Conservation (phyloP, 1,284 basidiomycete genomes). For the Malassezia arunalokei region DNA sequence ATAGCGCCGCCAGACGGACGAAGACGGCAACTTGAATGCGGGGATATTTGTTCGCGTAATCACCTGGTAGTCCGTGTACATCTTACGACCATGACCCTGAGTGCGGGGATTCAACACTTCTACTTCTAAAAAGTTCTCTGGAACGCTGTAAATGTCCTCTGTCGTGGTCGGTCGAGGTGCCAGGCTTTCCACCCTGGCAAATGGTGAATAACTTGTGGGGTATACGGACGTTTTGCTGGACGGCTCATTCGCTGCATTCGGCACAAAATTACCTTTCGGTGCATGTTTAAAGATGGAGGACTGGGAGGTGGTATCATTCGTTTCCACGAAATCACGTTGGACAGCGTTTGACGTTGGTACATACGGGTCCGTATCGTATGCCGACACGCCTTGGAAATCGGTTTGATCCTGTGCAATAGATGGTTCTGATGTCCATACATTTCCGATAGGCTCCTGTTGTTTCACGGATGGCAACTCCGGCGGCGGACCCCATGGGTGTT, state of each 20-base stretch:
- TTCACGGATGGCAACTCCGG: not conserved
- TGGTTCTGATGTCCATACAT: no score
- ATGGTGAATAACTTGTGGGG: slow-evolving; percentile 36
- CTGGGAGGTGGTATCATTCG: not conserved
- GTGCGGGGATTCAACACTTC: slow-evolving; percentile 94
- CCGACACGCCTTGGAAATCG: no score
- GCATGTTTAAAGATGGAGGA: not conserved
- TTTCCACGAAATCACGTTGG: no score
- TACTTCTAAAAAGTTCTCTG: slow-evolving; percentile 92
- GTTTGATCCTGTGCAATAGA: no score
- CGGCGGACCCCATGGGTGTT: slow-evolving; percentile 14
- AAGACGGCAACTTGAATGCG: slow-evolving; percentile 91
- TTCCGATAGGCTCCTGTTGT: not conserved
- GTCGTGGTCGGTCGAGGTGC: slow-evolving; percentile 46
- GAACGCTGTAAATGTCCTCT: slow-evolving; percentile 84
- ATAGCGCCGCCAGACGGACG: slow-evolving; percentile 82
- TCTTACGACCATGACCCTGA: slow-evolving; percentile 67
- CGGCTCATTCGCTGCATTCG: not conserved
- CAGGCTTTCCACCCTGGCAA: slow-evolving; percentile 40
- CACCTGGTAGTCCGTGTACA: slow-evolving; percentile 99
- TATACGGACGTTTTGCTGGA: slow-evolving; percentile 10
- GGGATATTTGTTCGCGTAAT: slow-evolving; percentile 98
- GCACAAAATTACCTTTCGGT: not conserved
- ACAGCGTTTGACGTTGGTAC: not conserved
- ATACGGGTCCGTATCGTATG: not conserved